phyloP scores from a whole-genome alignment of 192 early-diverging fungal species.

The Coemansia sp. region DNA sequence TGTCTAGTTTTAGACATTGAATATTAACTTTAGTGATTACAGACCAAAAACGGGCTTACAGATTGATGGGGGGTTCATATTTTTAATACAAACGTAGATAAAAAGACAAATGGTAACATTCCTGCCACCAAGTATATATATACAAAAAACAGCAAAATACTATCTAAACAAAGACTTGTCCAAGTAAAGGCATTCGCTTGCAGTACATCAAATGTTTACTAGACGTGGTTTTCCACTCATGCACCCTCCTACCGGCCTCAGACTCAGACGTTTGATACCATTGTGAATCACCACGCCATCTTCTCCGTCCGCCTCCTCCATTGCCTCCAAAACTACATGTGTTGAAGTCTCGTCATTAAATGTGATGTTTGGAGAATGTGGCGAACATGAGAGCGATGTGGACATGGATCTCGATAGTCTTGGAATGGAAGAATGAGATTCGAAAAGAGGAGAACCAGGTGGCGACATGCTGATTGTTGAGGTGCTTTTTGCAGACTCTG shows the following conservation, averaged over 20 bases:
- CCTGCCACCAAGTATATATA: too few relatives aligned
- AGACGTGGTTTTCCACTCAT: constrained; percentile 35
- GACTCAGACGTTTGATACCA: constrained; percentile 40
- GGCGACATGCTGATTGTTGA: neutral
- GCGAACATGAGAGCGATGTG: constrained; percentile 20
- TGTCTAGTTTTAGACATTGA: too few relatives aligned
- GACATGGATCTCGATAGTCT: constrained; percentile 1
- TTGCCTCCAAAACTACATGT: constrained; percentile 9
- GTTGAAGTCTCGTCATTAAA: constrained; percentile 32
- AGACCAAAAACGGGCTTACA: too few relatives aligned
- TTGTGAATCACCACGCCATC: constrained; percentile 42
- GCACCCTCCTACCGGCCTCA: constrained; percentile 25
- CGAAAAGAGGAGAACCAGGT: neutral
- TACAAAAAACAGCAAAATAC: too few relatives aligned
- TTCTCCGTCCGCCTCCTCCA: constrained; percentile 45
- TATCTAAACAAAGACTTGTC: too few relatives aligned
- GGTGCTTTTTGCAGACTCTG: neutral
- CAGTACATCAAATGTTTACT: constrained; percentile 26
- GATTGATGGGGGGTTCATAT: too few relatives aligned
- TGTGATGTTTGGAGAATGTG: constrained; percentile 19
- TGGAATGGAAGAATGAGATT: neutral
- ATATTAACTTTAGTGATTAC: too few relatives aligned
- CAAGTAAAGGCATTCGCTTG: neutral
- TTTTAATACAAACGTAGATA: too few relatives aligned
- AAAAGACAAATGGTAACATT: too few relatives aligned